Evolutionary conservation across 2,329 filamentous ascomycete species (phyloP).

Genomic region (Akanthomyces uredinophilus): DNA sequence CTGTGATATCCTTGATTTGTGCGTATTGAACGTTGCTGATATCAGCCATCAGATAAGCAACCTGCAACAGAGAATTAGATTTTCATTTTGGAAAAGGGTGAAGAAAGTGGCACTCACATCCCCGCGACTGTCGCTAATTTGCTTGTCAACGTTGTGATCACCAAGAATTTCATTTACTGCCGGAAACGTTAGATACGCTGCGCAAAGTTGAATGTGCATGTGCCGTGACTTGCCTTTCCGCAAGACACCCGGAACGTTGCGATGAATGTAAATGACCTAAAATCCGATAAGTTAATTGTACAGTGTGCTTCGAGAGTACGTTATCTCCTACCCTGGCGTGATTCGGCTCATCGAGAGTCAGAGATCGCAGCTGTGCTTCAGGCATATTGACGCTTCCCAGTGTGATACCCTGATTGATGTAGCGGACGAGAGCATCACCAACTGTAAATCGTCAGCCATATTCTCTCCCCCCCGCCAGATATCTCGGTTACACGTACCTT

Average conservation of each 20-base stretch:
- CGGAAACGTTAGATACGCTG: not conserved
- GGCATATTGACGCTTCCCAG: constrained; percentile 92
- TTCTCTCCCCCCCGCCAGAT: not conserved
- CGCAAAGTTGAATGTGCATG: constrained; percentile 11
- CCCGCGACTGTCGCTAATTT: constrained; percentile 92
- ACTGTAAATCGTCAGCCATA: constrained; percentile 45
- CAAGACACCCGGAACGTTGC: constrained; percentile 92
- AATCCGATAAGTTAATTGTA: constrained; percentile 16
- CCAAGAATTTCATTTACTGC: constrained; percentile 89
- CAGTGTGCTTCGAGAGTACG: not conserved
- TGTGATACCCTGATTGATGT: constrained; percentile 93
- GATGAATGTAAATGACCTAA: constrained; percentile 88
- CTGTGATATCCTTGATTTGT: constrained; percentile 82
- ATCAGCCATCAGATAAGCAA: constrained; percentile 97
- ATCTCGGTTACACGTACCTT: constrained; percentile 44
- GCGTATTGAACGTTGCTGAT: constrained; percentile 77
- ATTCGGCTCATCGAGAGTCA: constrained; percentile 84
- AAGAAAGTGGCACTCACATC: constrained; percentile 51
- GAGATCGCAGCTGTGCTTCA: constrained; percentile 84
- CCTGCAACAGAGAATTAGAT: constrained; percentile 34
- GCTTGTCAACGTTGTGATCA: constrained; percentile 97
- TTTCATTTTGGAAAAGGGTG: not conserved
- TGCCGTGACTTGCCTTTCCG: constrained; percentile 57
- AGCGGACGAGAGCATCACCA: constrained; percentile 77
- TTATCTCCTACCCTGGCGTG: constrained; percentile 63